Base-by-base conservation (phyloP, 768 basidiomycete species). In the Melanogaster broomeanus region DNA sequence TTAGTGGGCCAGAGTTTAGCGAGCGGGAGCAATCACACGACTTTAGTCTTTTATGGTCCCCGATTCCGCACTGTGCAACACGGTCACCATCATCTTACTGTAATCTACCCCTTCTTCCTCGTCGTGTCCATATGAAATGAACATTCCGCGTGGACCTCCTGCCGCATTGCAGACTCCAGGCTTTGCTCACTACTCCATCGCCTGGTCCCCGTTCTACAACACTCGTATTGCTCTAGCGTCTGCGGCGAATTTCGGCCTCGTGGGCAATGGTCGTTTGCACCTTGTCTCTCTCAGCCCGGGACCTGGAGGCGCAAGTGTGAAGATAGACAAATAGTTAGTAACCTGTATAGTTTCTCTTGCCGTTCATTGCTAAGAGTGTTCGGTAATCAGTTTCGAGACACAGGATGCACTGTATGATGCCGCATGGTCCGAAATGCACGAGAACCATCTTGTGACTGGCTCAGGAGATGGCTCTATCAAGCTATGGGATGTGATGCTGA, bases 401-500 rank as follows among this genome's bases (percentile, higher is more conserved):
- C 91, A 93, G 67, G 94, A 96, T 62, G 90, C 88, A 0, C 70
- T 95, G 8, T 95, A 88, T 66, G 93, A 95, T 62, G 74, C 93
- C 42, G 93, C 95, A 1, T 98, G 95, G 95, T 94, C 91, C 31
- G 96, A 98, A 72, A 70, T 84, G 28, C 92, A 97, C 69, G 94
- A 96, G 73, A 93, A 96, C 64, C 96, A 98, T 64, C 71, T 98
- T 33, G 87, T 90, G 2, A 85, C 92, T 2, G 89, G 83, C 1
- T 93, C 91, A 9, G 96, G 93, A 41, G 93, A 97, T 62, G 94
- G 94, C 2, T 88, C 90, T 13, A 79, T 97, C 62, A 85, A 85
- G 65, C 73, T 98, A 27, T 98, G 94, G 90, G 96, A 98, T 66
- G 74, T 90, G 21, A 82, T 84, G 75, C 74, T 97, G 43, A 87